A percentile compares a stretch with the other conserved stretches of the same genome.
phyloP scores from a whole-genome alignment of 164 flowering plant species.

The Platanus orientalis region DNA sequence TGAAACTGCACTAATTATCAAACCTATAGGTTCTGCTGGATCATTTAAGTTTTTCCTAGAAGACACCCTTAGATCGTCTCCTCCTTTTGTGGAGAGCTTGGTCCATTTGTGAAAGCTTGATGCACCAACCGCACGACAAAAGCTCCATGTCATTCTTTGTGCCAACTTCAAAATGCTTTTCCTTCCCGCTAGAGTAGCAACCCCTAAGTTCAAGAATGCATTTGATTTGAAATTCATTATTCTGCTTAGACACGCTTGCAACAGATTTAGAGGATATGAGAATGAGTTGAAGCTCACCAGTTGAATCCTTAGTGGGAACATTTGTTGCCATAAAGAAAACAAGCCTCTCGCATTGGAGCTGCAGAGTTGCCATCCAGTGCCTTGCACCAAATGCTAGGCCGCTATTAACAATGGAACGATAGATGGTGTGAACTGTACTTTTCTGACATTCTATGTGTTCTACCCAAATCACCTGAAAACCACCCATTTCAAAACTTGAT shows the following conservation, averaged over 20 bases:
- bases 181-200: constrained; percentile 85
- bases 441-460: constrained; percentile 87
- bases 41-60: constrained; percentile 85
- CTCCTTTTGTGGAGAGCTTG: constrained; percentile 66
- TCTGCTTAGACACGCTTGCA: too few relatives aligned
- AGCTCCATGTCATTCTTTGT: constrained; percentile 82
- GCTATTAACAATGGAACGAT: constrained; percentile 63
- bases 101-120: constrained; percentile 91
- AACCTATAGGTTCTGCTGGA: constrained; percentile 86
- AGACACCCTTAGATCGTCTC: constrained; percentile 73
- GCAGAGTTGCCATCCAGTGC: constrained; percentile 86
- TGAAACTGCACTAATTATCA: constrained; percentile 83
- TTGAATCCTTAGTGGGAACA: constrained; percentile 91
- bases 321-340: constrained; percentile 96
- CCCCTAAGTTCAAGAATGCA: constrained; percentile 36
- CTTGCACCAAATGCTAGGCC: constrained; percentile 93
- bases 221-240: too few relatives aligned
- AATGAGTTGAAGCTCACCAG: constrained; percentile 37
- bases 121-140: constrained; percentile 72
- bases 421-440: constrained; percentile 59
- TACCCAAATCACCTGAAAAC: constrained; percentile 80
- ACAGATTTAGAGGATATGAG: too few relatives aligned
- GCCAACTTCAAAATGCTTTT: constrained; percentile 84
- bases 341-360: constrained; percentile 80
- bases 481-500: too few relatives aligned